phyloP scores from a whole-genome alignment of 257 asterid genomes.

The Pogostemon cablin region DNA sequence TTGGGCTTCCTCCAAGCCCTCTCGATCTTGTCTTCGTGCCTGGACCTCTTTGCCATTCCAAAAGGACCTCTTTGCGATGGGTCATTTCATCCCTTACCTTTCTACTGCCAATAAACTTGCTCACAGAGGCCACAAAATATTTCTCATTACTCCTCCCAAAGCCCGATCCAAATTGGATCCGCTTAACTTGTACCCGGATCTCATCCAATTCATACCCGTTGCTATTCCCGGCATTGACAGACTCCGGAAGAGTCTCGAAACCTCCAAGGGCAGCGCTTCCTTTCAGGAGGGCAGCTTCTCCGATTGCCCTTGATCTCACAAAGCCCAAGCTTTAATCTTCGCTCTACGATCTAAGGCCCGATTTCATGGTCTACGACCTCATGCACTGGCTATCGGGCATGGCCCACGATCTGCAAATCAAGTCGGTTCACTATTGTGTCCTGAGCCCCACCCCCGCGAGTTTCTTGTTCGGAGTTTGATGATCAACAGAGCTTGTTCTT shows the following conservation, averaged over 20 bases:
- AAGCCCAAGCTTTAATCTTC: conserved; percentile 31
- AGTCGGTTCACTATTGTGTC: conserved; percentile 37
- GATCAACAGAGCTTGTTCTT: too few relatives aligned
- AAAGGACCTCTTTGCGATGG: conserved; percentile 36
- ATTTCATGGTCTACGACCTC: conserved; percentile 45
- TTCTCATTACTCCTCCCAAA: conserved; percentile 38
- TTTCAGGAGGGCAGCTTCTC: conserved; percentile 24
- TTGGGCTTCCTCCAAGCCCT: too few relatives aligned
- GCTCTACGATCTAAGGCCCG: conserved; percentile 36
- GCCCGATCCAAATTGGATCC: conserved; percentile 22
- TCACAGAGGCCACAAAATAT: conserved; percentile 47
- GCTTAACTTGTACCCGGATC: conserved; percentile 39
- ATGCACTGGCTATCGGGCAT: conserved; percentile 49
- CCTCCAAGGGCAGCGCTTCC: conserved; percentile 43
- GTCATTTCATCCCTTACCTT: conserved; percentile 47
- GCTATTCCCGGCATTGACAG: conserved; percentile 46
- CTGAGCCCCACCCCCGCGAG: conserved; percentile 32
- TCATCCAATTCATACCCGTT: conserved; percentile 36
- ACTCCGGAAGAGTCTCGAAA: conserved; percentile 45
- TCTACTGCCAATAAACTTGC: conserved; percentile 48
- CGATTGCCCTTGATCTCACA: conserved; percentile 47
- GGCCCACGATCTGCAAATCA: conserved; percentile 37
- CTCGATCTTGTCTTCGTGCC: too few relatives aligned
- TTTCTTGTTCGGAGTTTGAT: conserved; percentile 9
- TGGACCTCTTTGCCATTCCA: too few relatives aligned